Base-by-base conservation (phyloP, 768 basidiomycete genomes). In the Phanerodontia chrysosporium region DNA sequence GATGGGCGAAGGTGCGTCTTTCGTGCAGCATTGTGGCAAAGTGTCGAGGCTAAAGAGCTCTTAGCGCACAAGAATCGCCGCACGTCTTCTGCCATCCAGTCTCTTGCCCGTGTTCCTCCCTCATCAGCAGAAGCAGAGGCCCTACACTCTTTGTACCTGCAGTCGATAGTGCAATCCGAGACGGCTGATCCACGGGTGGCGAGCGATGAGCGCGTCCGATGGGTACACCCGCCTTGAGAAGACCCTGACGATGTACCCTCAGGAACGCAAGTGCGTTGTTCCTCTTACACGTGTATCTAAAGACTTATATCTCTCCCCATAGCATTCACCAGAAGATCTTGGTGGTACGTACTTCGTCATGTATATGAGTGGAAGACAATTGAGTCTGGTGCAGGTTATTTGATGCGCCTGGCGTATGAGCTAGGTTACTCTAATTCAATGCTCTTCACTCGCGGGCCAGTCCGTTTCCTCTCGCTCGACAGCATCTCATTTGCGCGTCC, bases 311-410 rank as follows among this genome's bases (percentile, higher is more conserved):
- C 13, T 49, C 21, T 6, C 27, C 27, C n/a, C 7, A 28, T 16
- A 90, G 88, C 62, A 79, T 92, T 3, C 91, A 93, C 67, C 85
- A 87, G 58, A 93, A 93, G 69, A 77, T 92, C 14, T 93, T 64
- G 90, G 90, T 76, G 78, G 78, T 6, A 18, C 18, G 39, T 42
- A 18, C 39, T 4, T 18, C 9, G 10, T 7, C 18, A 4, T 10
- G 39, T 4, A 18, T 18, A 35, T 42, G 32, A 7, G 32, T 13
- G 6, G 32, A 8, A 8, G 39, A 4, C 18, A 18, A 7, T 18
- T 35, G 14, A 35, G 39, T 9, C 39, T 42, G 4, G 8, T 18
- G 18, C 39, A 42, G 39, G 39, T 4, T 78, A 82, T 60, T 64
- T 85, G 32, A 83, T 84, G 82, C 73, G 90, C 21, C 75, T 90